Base-by-base conservation (phyloP, 495 filamentous ascomycete species). In the Lichina pygmaea region DNA sequence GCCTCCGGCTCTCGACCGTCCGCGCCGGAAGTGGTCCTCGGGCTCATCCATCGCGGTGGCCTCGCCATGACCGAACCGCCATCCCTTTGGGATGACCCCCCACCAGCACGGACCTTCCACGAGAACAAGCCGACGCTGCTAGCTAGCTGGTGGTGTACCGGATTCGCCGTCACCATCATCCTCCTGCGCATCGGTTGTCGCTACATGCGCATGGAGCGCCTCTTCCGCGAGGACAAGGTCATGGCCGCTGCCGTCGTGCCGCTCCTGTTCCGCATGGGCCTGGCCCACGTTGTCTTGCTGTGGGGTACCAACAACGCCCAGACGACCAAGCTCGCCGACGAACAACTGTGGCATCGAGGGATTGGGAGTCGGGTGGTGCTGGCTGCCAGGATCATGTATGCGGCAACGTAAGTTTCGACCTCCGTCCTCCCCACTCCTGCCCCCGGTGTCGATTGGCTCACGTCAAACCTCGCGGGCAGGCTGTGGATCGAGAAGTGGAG, bases 111-210 rank as follows among this genome's bases (percentile, higher is more conserved):
- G 49, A 60, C 66, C 50, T 61, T 54, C 42, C 33, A 53, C 8
- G 54, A 75, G 32, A 68, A 81, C 60, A 77, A 82, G 49, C 74
- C 82, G 17, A 84, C 81, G 0, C 67, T 97, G 38, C 65, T 94
- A 45, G 82, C 89, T 53, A 86, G 79, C 55, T 94, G 84, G 81
- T 93, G 89, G 89, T 82, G 81, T 48, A 91, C 84, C 7, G 63
- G 62, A 7, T 89, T 91, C 55, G 80, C 83, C 33, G 60, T 84
- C 42, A 67, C 70, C 36, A 79, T 93, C 49, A 93, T 97, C 48
- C 48, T 83, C 13, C 64, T 82, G 33, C 71, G 89, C 0, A 57
- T 93, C 8, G 59, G 55, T 46, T 86, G 89, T 17, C 76, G 89
- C 37, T 86, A 83, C 55, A 62, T 84, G 7, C 68, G 89, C 30